Evolutionary conservation across 2,329 filamentous ascomycete genomes (phyloP), one percentile per base, ranked within the genome.

Genomic region (Thermoascus crustaceus): DNA sequence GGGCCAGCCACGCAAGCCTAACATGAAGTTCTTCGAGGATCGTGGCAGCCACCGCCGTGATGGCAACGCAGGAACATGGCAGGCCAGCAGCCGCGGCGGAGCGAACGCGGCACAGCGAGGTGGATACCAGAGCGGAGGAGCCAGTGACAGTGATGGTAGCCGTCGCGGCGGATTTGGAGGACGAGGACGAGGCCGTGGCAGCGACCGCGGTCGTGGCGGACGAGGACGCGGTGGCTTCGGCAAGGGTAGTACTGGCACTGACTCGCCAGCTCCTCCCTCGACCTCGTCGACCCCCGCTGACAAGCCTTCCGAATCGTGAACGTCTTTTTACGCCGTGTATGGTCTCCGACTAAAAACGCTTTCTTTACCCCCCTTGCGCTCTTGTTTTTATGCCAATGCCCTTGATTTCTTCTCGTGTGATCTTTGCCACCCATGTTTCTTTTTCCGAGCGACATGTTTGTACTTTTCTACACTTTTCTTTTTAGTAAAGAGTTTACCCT

Each of bases 51-150:
- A 57, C 55, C 68, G 59, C 43, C 55, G 38, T 48, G 55, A 61
- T 33, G 71, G 72, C 32, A 63, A 59, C 40, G 72, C 72, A 18
- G 74, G 73, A 18, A 71, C 64, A 30, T 79, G 74, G 75, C 68
- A 72, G 47, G 53, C 53, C 31, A 67, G 63, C 52, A 74, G 58
- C 48, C 77, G 83, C 31, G 78, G 78, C 34, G 78, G 78, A 35
- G 76, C 78, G 22, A 80, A 70, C 35, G 76, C 78, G 32, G 66
- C 68, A 18, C 69, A 71, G 45, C 74, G 75, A 38, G 83, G 82
- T 48, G 86, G 85, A 40, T 94, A 94, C 67, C 80, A 85, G 49
- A 93, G 86, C 54, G 84, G 82, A 37, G 84, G 79, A 35, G 85
- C 85, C 39, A 88, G 80, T 41, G 79, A 82, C 54, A 84, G 81